Base-by-base conservation (phyloP, 495 filamentous ascomycete genomes). In the Hypoxylon crocopeplum region DNA sequence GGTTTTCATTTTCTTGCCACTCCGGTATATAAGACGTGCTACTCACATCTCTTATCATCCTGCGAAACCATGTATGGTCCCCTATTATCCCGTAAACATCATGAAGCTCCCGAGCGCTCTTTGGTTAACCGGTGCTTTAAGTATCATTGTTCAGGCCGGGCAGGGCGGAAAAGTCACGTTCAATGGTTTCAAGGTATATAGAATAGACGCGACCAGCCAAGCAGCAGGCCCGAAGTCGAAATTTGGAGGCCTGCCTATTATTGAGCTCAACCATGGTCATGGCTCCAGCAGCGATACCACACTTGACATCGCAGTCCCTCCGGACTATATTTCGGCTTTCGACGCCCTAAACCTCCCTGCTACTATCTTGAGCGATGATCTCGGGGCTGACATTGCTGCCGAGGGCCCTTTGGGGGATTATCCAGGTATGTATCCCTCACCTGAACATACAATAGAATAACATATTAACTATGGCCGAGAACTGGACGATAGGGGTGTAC, bases 271-370 rank as follows among this genome's bases (percentile, higher is more conserved):
- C 3, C 64, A 56, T n/a, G 50, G 49, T 8, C 51, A 41, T 8
- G 44, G 33, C 5, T 7, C 25, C 16, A 25, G 30, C 12, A 47
- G 12, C 5, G 37, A 30, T 1, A 19, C 44, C 7, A 41, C 57
- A 3, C 34, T 69, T 17, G 80, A 82, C 39, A 52, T 83, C 20
- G 76, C 75, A 32, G 70, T 82, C 13, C 56, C 77, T 3, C 73
- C 73, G 3, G 59, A 66, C n/a, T 58, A 74, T 27, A 17, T 76
- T 33, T 36, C 50, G 5, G 59, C 55, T 4, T 79, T 81, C 44
- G 57, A 77, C 32, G 36, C 62, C 19, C 54, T 53, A 27, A 66
- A 67, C 36, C 38, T 75, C 13, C 64, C 68, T 19, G 48, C 63
- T 29, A 56, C 65, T 12, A 42, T 72, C 30, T 74, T 82, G 56